Evolutionary conservation across 805 yeast species (phyloP).

Genomic region (Ogataea haglerorum): DNA sequence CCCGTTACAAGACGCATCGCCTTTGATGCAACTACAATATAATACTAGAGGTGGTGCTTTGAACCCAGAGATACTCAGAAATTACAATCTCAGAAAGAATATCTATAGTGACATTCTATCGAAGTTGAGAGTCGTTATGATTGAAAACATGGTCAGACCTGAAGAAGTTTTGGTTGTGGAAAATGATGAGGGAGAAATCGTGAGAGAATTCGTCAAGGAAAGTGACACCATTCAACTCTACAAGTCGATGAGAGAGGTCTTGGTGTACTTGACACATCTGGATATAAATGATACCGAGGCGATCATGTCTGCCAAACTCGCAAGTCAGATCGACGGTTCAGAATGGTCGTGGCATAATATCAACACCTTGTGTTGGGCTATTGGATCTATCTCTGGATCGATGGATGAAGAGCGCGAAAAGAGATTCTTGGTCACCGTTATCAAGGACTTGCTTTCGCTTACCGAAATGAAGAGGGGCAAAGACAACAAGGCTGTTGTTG

Average conservation of each 20-base stretch:
- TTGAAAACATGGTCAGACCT: constrained; percentile 97
- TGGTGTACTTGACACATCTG: constrained; percentile 92
- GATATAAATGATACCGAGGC: constrained; percentile 92
- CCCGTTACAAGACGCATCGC: constrained; percentile 69
- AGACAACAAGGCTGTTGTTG: constrained; percentile 97
- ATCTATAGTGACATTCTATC: constrained; percentile 76
- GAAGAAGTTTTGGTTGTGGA: constrained; percentile 97
- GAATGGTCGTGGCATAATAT: constrained; percentile 99
- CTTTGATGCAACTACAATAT: constrained; percentile 65
- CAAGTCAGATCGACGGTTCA: constrained; percentile 88
- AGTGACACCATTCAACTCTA: constrained; percentile 94
- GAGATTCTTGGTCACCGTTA: constrained; percentile 86
- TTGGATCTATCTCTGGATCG: constrained; percentile 97
- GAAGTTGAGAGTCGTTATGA: constrained; percentile 83
- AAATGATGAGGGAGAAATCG: constrained; percentile 98
- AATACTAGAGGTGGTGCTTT: constrained; percentile 70
- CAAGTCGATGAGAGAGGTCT: constrained; percentile 92
- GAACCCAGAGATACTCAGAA: constrained; percentile 73
- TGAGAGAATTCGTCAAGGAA: constrained; percentile 94
- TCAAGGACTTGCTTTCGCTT: constrained; percentile 83
- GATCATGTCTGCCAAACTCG: constrained; percentile 88
- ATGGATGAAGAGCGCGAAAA: constrained; percentile 98
- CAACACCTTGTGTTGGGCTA: constrained; percentile 98
- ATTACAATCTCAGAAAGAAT: constrained; percentile 82
- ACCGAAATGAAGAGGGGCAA: constrained; percentile 97